Evolutionary conservation across 75 land plant species (phyloP).

Genomic region (Pinus taeda): DNA sequence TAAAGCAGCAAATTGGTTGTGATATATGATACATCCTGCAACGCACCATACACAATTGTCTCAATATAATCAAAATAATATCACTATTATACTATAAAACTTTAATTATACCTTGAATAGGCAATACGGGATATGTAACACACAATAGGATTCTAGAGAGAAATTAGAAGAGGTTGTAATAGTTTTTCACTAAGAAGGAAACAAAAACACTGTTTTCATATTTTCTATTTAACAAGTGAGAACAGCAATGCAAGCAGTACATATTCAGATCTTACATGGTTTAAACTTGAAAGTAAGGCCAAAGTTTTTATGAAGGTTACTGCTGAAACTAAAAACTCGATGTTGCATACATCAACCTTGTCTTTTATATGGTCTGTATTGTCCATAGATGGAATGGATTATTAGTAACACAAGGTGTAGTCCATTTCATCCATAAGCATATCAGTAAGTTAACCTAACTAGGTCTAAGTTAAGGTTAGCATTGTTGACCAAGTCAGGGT

Average conservation of each 20-base stretch:
- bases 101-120: background rate
- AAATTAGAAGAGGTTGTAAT: background rate
- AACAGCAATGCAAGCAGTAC: background rate
- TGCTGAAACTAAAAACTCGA: background rate
- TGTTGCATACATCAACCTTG: background rate
- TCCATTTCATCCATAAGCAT: too few relatives aligned
- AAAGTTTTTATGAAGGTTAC: background rate
- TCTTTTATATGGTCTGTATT: background rate
- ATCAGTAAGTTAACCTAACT: background rate
- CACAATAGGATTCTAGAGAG: background rate
- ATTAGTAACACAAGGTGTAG: too few relatives aligned
- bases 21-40: too few relatives aligned
- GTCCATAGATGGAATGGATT: too few relatives aligned
- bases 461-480: background rate
- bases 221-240: background rate
- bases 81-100: too few relatives aligned
- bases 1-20: too few relatives aligned
- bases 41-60: too few relatives aligned
- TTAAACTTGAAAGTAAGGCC: background rate
- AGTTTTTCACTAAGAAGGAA: background rate
- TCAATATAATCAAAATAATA: too few relatives aligned
- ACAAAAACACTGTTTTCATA: too few relatives aligned
- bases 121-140: background rate
- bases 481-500: background rate
- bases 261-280: background rate